phyloP scores from a whole-genome alignment of 2,329 filamentous ascomycete genomes.

The Chaetomiaceae sp. region DNA sequence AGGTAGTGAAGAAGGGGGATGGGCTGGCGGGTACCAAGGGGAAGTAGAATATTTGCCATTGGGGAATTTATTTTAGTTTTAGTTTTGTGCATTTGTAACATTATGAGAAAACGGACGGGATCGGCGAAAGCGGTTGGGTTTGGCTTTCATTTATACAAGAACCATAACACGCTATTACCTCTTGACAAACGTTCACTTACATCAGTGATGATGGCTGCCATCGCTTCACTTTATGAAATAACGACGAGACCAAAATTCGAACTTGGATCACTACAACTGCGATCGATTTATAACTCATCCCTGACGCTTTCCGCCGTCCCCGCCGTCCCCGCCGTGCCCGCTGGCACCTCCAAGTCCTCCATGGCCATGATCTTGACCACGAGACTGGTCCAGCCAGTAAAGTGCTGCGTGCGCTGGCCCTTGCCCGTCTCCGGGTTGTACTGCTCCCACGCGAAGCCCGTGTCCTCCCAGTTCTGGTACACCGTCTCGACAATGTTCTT shows the following conservation, averaged over 20 bases:
- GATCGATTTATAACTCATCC: no score
- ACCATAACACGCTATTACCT: no score
- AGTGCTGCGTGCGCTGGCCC: constrained; percentile 95
- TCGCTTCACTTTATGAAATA: no score
- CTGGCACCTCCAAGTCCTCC: constrained; percentile 57
- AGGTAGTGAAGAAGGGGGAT: constrained; percentile 26
- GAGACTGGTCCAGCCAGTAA: constrained; percentile 98
- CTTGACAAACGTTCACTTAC: no score
- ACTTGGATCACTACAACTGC: no score
- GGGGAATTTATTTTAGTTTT: no score
- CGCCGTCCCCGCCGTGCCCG: constrained; percentile 38
- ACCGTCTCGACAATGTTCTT: constrained; percentile 86
- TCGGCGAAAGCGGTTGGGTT: not conserved
- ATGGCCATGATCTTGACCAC: constrained; percentile 97
- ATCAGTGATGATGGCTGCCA: no score
- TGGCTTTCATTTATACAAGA: not conserved
- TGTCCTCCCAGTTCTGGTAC: constrained; percentile 80
- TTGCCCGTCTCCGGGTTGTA: constrained; percentile 90
- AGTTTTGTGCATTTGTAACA: not conserved
- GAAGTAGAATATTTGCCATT: no score
- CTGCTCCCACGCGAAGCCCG: constrained; percentile 97
- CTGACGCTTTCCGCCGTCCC: no score
- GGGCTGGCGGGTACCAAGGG: constrained; percentile 1
- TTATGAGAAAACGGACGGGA: not conserved
- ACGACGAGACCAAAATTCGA: no score